Conservation (phyloP, 495 filamentous ascomycete species). For the Neurospora tetraspora region DNA sequence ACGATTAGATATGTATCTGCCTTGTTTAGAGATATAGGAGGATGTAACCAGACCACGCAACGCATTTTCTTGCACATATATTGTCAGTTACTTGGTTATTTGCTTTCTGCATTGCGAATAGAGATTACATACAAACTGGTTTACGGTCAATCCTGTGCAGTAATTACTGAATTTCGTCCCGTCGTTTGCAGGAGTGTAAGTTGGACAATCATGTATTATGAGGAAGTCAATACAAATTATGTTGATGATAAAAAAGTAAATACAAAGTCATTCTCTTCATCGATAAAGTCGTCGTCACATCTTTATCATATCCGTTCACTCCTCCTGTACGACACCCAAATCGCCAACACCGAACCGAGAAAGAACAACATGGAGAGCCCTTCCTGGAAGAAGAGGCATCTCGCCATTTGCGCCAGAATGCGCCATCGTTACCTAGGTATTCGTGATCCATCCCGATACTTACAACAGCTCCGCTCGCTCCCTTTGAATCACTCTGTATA, state of each 20-base stretch:
- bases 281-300: neutral
- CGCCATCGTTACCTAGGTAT: neutral
- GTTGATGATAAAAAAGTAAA: neutral
- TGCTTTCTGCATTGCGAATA: neutral
- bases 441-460: neutral
- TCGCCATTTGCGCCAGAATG: neutral
- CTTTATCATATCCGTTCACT: neutral
- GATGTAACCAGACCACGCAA: neutral
- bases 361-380: neutral
- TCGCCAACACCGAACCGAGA: neutral
- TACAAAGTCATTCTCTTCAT: neutral
- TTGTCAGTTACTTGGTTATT: neutral
- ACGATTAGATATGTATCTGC: neutral
- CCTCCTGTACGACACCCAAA: neutral
- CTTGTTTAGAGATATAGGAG: neutral
- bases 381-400: neutral
- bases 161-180: neutral
- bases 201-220: neutral
- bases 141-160: neutral
- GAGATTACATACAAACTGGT: neutral
- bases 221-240: neutral
- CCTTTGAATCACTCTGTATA: neutral
- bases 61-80: neutral
- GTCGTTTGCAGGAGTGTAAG: neutral
- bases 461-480: neutral